Conservation (phyloP, 352 stramenopile species). For the Pythium coloratum region DNA sequence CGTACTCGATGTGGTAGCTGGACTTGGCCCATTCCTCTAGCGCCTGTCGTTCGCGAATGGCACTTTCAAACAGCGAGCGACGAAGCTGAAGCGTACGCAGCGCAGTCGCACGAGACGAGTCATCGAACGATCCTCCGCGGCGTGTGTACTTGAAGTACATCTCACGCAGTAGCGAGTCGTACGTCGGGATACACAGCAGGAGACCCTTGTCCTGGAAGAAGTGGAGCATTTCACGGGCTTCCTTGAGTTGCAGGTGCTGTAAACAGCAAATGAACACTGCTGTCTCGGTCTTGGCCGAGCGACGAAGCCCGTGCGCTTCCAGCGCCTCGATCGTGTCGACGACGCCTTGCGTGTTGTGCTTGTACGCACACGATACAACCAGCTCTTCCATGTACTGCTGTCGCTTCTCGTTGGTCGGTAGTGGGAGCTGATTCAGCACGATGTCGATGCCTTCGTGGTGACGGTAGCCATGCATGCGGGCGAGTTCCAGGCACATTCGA, state of each 20-base stretch:
- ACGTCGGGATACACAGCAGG: conserved; percentile 59
- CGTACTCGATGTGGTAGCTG: conserved; percentile 9
- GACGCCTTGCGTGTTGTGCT: conserved; percentile 51
- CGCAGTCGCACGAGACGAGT: conserved; percentile 53
- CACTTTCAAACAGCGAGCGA: conserved; percentile 56
- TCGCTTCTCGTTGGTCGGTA: conserved; percentile 33
- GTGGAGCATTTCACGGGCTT: conserved; percentile 42
- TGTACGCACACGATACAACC: conserved; percentile 69
- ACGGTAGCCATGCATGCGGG: conserved; percentile 60
- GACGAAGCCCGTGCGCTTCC: conserved; percentile 39
- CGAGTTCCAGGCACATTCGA: conserved; percentile 65
- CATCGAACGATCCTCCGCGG: conserved; percentile 53
- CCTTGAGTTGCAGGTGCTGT: conserved; percentile 38
- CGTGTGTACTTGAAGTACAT: conserved; percentile 82
- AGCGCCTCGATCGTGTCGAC: conserved; percentile 53
- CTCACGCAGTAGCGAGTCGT: conserved; percentile 69
- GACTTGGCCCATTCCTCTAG: conserved; percentile 30
- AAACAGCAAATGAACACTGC: conserved; percentile 68
- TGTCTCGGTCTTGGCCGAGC: conserved; percentile 57
- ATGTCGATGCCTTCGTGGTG: conserved; percentile 56
- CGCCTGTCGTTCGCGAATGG: conserved; percentile 41
- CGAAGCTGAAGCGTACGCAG: conserved; percentile 60
- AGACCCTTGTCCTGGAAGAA: conserved; percentile 45
- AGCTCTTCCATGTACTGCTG: conserved; percentile 65
- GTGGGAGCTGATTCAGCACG: conserved; percentile 40